Base-by-base conservation (phyloP, 2,329 filamentous ascomycete species). In the Colletotrichum costaricense region DNA sequence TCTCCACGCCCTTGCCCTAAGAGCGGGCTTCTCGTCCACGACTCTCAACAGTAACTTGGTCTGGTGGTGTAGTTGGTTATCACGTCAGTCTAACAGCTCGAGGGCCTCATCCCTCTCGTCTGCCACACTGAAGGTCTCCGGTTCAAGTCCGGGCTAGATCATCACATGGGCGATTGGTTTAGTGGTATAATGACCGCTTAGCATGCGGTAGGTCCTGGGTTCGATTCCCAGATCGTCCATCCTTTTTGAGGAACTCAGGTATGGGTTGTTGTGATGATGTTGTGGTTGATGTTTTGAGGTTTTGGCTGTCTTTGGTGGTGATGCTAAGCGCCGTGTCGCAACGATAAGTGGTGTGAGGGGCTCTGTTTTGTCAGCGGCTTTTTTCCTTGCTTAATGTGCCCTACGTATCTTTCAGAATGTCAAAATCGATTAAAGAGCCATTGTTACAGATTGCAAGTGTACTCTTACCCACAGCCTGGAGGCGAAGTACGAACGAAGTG, bases 11-110 rank as follows among this genome's bases (percentile, higher is more conserved):
- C 14, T 42, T 42, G 38, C 38, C 5, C 38, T 42, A 19, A 42
- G 2, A 42, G 14, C 14, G 38, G 14, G 5, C 14, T 42, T 42
- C 6, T 16, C 38, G 5, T 42, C 5, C 14, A 16, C 38, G 16
- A 19, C 6, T 0, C 3, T 19, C 38, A 42, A 16, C 14, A 42
- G 7, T 16, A 7, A 16, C 14, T 42, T 68, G 70, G 67, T 73
- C 56, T 73, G 68, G 69, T 81, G 78, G 79, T 80, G 79, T 80
- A 81, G 84, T 85, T 85, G 84, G 83, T 85, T 85, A 85, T 85
- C 84, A 85, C 84, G 81, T 85, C 82, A 85, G 83, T 85, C 82
- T 85, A 86, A 86, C 83, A 81, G 56, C 14, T 4, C 33, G 66
- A 35, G 62, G 7, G 38, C 14, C 38, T 42, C 38, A 42, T 0